A percentile compares a stretch with the other conserved stretches of the same genome.
phyloP scores from a whole-genome alignment of 78 protist genomes.

The Corallochytrium limacisporum region DNA sequence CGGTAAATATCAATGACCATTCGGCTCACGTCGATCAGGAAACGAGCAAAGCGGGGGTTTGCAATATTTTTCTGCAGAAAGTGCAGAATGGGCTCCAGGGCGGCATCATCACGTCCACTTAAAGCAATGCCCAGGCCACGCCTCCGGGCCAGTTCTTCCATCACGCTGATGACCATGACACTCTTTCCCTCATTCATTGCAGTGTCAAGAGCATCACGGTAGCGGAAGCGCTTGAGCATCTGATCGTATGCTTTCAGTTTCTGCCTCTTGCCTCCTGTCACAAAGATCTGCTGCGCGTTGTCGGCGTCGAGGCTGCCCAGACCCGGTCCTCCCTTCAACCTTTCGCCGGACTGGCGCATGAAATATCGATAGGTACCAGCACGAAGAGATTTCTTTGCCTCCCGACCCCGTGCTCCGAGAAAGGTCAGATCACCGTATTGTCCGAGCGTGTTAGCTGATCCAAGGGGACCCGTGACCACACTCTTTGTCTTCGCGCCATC shows the following conservation, averaged over 20 bases:
- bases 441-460: neutral
- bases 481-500: too few species aligned
- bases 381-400: neutral
- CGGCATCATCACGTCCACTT: neutral
- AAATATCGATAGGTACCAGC: neutral
- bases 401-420: neutral
- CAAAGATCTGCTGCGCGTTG: neutral
- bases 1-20: conserved; percentile 14
- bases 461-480: too few species aligned
- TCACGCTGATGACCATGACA: neutral
- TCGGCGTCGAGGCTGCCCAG: too few species aligned
- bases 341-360: too few species aligned
- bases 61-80: conserved; percentile 1
- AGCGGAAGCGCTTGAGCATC: conserved; percentile 13
- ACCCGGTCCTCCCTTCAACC: too few species aligned
- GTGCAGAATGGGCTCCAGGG: conserved; percentile 23
- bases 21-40: neutral
- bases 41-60: conserved; percentile 7
- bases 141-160: conserved; percentile 26
- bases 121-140: conserved; percentile 18
- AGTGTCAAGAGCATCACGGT: conserved; percentile 25
- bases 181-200: conserved; percentile 3
- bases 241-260: neutral
- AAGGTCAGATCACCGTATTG: too few species aligned
- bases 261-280: neutral